Base-by-base conservation (phyloP, 148 eudicot genomes). In the Rhododendron ovatum region DNA sequence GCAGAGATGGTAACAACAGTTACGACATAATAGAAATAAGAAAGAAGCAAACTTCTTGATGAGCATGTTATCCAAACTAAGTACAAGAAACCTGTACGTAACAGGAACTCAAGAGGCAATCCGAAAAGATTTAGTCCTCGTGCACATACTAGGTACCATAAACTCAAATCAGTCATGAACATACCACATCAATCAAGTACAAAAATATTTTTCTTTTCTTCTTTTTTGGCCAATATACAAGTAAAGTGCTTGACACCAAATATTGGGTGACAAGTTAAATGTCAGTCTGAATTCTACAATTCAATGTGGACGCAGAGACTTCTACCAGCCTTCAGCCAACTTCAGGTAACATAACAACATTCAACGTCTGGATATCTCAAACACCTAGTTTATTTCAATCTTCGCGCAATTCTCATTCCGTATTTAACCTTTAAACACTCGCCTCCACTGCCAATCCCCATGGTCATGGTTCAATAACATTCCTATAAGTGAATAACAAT, bases 1-100 rank as follows among this genome's bases (percentile, higher is more conserved):
- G 91, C 88, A 89, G 78, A 90, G 84, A 88, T 7, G 33, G 84
- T 1, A 6, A 8, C 84, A 47, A 51, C 43, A 55, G 45, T 39
- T 81, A 81, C 11, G 3, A 51, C 41, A 79, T 2, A 43, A 48
- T 12, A 28, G 10, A 53, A 35, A 84, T 18, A 11, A 53, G 2
- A 35, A 75, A 84, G 35, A 84, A 84, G 78, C 7, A 84, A 11
- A 15, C 24, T 74, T 83, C 59, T 43, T 9, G 0, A 5, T 30
- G 45, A 71, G 61, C 61, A 67, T 45, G 26, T 48, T 73, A 43
- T 48, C 41, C 1, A 45, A 12, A 73, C 35, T 3, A 24, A 63
- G 33, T 83, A 63, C 59, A 24, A 80, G 39, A 17, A 69, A 55
- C 2, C 13, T 53, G 67, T 30, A 55, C 22, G 8, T 33, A 7